Percentiles rank a stretch among this genome's conserved stretches.
phyloP scores from a whole-genome alignment of 139 green algal species.

The Mesotaenium endlicherianum region DNA sequence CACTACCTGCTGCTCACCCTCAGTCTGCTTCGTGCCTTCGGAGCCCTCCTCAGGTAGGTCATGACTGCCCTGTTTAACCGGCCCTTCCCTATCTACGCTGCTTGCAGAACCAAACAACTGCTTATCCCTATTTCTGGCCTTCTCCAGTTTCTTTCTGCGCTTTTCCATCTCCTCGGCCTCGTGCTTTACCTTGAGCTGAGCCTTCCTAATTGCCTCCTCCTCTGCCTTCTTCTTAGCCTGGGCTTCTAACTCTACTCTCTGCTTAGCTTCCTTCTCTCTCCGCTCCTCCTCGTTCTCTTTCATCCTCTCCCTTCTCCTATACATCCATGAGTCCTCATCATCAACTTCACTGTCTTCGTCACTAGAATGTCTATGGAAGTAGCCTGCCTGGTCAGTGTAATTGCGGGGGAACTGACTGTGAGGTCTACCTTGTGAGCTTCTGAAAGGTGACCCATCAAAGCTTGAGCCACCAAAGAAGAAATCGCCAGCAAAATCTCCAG shows the following conservation, averaged over 20 bases:
- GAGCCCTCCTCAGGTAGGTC: not conserved
- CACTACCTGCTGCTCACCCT: not conserved
- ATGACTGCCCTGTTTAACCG: not conserved
- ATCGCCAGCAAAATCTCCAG: not conserved
- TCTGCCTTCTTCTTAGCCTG: not conserved
- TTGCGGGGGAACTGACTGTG: not conserved
- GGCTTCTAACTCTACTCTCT: slow-evolving; percentile 10
- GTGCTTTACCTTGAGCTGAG: not conserved
- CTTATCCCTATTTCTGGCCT: slow-evolving; percentile 16
- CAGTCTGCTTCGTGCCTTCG: not conserved
- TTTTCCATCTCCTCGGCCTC: slow-evolving; percentile 4
- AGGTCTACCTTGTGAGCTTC: not conserved
- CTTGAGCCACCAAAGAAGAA: slow-evolving; percentile 1
- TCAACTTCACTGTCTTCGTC: slow-evolving; percentile 22
- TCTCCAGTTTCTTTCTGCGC: slow-evolving; percentile 18
- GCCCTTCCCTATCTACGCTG: not conserved
- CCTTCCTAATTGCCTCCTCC: not conserved
- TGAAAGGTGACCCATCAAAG: slow-evolving; percentile 2
- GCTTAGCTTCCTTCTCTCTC: slow-evolving; percentile 10
- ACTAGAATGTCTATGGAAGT: not conserved
- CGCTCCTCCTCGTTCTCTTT: slow-evolving; percentile 13
- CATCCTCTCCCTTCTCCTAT: slow-evolving; percentile 18
- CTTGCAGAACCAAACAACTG: slow-evolving; percentile 5
- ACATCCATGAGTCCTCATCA: slow-evolving; percentile 17
- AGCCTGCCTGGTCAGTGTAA: not conserved